These are phyloP conservation scores for Venturia pyrina DNA, from an alignment of 2,329 filamentous ascomycete genomes.

Conservation along the genomic window DNA sequence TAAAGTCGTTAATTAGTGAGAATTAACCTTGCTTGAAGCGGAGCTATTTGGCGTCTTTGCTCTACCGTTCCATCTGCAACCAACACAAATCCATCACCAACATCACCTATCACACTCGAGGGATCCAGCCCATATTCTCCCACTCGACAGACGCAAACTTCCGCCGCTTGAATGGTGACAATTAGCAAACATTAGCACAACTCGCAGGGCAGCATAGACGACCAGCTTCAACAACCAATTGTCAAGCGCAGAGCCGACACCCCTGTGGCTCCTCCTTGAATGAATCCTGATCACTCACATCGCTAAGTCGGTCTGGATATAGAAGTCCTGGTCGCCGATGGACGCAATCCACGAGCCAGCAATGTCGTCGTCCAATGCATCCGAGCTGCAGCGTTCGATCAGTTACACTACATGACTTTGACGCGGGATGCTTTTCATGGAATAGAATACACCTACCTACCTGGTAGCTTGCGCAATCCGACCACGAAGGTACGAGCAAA, in stretches of 20 bases:
- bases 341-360: not conserved
- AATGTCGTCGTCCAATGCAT: not conserved
- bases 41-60: not conserved
- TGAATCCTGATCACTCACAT: not conserved
- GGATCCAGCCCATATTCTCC: not conserved
- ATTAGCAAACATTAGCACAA: not conserved
- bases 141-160: not conserved
- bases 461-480: not conserved
- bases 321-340: not conserved
- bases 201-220: not conserved
- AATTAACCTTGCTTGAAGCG: not conserved
- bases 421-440: not conserved
- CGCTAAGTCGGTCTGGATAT: not conserved
- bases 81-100: not conserved
- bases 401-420: constrained; percentile 2
- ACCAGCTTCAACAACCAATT: not conserved
- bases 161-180: not conserved
- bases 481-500: not conserved
- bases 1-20: not conserved
- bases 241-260: not conserved
- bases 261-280: not conserved
- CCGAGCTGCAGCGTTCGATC: not conserved
- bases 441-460: too few species aligned
- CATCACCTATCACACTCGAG: not conserved
- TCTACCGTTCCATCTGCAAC: not conserved